phyloP scores from a whole-genome alignment of 2,329 filamentous ascomycete genomes.

The Trichoderma sp. region DNA sequence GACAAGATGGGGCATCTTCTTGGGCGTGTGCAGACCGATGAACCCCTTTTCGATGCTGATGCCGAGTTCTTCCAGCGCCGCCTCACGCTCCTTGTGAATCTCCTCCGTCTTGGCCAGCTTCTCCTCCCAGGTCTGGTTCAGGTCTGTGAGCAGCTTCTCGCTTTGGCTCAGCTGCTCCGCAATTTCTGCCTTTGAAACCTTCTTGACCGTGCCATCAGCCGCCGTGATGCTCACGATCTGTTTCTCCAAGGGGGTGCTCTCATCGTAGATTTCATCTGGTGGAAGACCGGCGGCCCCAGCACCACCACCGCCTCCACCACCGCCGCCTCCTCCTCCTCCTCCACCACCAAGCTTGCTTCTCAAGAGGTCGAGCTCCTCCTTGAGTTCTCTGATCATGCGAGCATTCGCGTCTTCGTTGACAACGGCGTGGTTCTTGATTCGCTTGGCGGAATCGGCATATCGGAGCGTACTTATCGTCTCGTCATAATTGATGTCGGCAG shows the following conservation, averaged over 20 bases:
- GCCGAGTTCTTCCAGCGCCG: constrained; percentile 91
- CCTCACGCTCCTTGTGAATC: constrained; percentile 96
- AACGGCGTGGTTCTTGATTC: constrained; percentile 99
- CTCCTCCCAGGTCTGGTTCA: constrained; percentile 99
- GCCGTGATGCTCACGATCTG: constrained; percentile 95
- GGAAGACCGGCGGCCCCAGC: constrained; percentile 53
- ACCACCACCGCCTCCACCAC: constrained; percentile 50
- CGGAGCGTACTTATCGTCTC: constrained; percentile 93
- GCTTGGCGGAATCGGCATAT: constrained; percentile 96
- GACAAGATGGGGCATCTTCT: constrained; percentile 99
- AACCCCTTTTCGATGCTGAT: constrained; percentile 99
- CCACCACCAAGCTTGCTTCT: constrained; percentile 79
- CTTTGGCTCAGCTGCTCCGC: constrained; percentile 94
- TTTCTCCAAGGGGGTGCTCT: constrained; percentile 88
- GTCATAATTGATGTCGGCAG: constrained; percentile 98
- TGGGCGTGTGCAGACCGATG: constrained; percentile 90
- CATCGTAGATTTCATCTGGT: constrained; percentile 82
- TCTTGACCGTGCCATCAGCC: constrained; percentile 82
- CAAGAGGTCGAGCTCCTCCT: constrained; percentile 86
- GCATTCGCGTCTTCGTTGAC: constrained; percentile 99
- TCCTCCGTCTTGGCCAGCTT: constrained; percentile 93
- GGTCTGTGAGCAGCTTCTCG: constrained; percentile 91
- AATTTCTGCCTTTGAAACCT: constrained; percentile 97
- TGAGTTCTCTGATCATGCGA: constrained; percentile 96
- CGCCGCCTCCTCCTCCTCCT: constrained; percentile 52